These are phyloP conservation scores for Phialophora tarda DNA, from an alignment of 2,329 filamentous ascomycete species.

Conservation along the genomic window DNA sequence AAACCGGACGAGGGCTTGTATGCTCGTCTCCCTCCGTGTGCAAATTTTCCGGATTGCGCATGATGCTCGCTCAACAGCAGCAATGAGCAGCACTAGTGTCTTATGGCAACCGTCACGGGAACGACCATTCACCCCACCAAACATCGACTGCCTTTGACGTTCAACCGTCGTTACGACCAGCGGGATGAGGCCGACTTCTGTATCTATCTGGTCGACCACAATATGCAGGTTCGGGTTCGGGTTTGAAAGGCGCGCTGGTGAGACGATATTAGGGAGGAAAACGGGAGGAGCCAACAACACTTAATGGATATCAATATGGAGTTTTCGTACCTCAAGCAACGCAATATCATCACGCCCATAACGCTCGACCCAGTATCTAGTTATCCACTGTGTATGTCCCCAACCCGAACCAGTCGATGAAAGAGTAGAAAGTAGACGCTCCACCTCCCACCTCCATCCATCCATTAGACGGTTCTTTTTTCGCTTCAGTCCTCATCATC, in stretches of 20 bases:
- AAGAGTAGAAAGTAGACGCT: not conserved
- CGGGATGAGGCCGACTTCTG: not conserved
- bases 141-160: not conserved
- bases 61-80: not conserved
- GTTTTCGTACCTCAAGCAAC: not conserved
- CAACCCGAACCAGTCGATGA: not conserved
- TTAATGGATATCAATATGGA: not conserved
- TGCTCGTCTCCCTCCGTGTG: not conserved
- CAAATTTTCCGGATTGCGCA: not conserved
- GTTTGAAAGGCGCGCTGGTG: not conserved
- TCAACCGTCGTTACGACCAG: not conserved
- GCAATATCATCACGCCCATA: not conserved
- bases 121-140: not conserved
- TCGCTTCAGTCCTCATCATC: constrained; percentile 4
- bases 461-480: not conserved
- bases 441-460: no score
- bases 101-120: not conserved
- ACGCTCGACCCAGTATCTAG: not conserved
- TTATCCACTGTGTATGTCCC: not conserved
- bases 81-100: not conserved
- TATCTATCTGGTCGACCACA: not conserved
- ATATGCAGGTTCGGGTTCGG: not conserved
- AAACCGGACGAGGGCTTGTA: not conserved
- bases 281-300: not conserved
- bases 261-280: not conserved